These are phyloP conservation scores for Vanrija sp. DNA, from an alignment of 1,284 basidiomycete genomes.

Conservation along the genomic window DNA sequence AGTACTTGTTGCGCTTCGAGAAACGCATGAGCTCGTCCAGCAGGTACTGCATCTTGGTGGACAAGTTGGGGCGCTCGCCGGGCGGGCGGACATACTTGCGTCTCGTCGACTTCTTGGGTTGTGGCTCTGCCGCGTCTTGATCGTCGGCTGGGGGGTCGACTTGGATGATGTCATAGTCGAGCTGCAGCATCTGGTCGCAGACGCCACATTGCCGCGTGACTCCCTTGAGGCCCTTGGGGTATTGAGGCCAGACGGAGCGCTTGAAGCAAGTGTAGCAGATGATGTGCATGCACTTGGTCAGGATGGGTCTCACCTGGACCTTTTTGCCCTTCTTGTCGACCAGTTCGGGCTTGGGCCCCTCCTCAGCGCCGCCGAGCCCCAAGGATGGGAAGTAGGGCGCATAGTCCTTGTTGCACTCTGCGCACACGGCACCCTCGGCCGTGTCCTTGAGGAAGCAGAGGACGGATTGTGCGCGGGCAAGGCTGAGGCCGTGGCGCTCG, in stretches of 20 bases:
- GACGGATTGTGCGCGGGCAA: constrained; percentile 68
- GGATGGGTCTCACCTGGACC: constrained; percentile 50
- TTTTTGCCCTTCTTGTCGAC: constrained; percentile 30
- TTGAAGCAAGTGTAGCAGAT: constrained; percentile 83
- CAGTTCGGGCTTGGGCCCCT: constrained; percentile 46
- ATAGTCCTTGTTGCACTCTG: constrained; percentile 78
- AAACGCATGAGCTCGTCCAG: constrained; percentile 69
- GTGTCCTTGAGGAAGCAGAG: constrained; percentile 78
- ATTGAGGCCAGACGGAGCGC: constrained; percentile 66
- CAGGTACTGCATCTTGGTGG: constrained; percentile 79
- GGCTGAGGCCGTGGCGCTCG: constrained; percentile 72
- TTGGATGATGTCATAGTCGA: constrained; percentile 67
- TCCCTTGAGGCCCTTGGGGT: constrained; percentile 65
- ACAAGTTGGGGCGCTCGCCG: constrained; percentile 67
- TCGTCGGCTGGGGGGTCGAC: constrained; percentile 58
- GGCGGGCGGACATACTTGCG: constrained; percentile 65
- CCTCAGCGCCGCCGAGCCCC: constrained; percentile 52
- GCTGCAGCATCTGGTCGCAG: constrained; percentile 63
- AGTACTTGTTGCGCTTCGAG: constrained; percentile 74
- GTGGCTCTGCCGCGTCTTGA: constrained; percentile 51
- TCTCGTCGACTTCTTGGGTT: constrained; percentile 22
- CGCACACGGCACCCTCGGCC: constrained; percentile 73
- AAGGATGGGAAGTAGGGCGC: constrained; percentile 51
- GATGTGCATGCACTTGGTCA: constrained; percentile 91
- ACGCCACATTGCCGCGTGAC: constrained; percentile 63